These are phyloP conservation scores for Exophiala oligosperma DNA, from an alignment of 2,329 filamentous ascomycete species.

Conservation along the genomic window DNA sequence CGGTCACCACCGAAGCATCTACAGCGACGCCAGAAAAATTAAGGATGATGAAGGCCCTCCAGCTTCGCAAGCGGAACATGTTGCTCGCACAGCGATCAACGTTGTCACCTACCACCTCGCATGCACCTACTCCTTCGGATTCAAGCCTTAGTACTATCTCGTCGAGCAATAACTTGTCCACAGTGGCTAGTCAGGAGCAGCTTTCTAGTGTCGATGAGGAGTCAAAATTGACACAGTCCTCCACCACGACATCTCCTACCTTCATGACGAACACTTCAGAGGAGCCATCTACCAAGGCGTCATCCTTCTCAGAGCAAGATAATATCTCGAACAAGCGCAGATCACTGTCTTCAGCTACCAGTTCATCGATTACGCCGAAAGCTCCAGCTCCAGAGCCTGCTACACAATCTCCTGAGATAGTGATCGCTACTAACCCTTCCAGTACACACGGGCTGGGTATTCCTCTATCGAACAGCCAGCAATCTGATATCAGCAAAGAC, in stretches of 20 bases:
- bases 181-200: conserved; percentile 19
- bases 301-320: conserved; percentile 34
- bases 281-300: conserved; percentile 36
- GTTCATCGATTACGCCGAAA: conserved; percentile 27
- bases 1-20: conserved; percentile 33
- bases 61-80: conserved; percentile 82
- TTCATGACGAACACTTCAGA: conserved; percentile 29
- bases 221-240: conserved; percentile 33
- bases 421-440: not conserved
- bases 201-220: conserved; percentile 23
- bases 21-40: conserved; percentile 80
- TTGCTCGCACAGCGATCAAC: conserved; percentile 30
- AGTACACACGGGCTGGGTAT: not conserved
- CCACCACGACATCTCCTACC: conserved; percentile 30
- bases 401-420: not conserved
- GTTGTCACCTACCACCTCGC: conserved; percentile 1
- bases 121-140: conserved; percentile 15
- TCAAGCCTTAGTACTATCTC: conserved; percentile 8
- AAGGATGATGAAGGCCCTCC: conserved; percentile 89
- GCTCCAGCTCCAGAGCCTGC: conserved; percentile 17
- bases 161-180: conserved; percentile 10
- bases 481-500: not conserved
- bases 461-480: not conserved
- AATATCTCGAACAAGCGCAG: conserved; percentile 16
- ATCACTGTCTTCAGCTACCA: conserved; percentile 28